Conservation (phyloP, 805 yeast genomes). For the Wickerhamiella azyma region DNA sequence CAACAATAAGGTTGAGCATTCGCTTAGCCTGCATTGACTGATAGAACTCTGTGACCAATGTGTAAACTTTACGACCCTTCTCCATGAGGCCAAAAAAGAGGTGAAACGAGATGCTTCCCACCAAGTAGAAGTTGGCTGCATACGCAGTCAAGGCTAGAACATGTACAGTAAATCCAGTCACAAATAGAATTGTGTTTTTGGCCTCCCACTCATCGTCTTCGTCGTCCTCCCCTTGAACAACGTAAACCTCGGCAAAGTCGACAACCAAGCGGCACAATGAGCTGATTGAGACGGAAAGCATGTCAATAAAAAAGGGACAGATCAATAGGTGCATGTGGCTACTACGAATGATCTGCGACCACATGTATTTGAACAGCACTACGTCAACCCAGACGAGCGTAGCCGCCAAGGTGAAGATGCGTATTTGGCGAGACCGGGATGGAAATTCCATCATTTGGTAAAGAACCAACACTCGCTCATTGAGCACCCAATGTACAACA, state of each 20-base stretch:
- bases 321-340: not conserved
- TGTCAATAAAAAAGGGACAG: slow-evolving; percentile 1
- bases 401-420: slow-evolving; percentile 34
- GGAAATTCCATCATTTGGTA: slow-evolving; percentile 32
- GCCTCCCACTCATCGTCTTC: slow-evolving; percentile 62
- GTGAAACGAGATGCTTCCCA: slow-evolving; percentile 9
- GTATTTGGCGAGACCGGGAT: slow-evolving; percentile 25
- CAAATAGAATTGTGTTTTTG: slow-evolving; percentile 46
- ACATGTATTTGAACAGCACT: slow-evolving; percentile 20
- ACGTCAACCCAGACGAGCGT: slow-evolving; percentile 39
- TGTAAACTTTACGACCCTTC: slow-evolving; percentile 8
- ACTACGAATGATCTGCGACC: slow-evolving; percentile 2
- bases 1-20: slow-evolving; percentile 49
- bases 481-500: slow-evolving; percentile 64
- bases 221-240: not conserved
- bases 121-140: not conserved
- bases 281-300: slow-evolving; percentile 16
- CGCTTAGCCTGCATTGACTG: slow-evolving; percentile 30
- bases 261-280: slow-evolving; percentile 35
- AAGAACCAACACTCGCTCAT: slow-evolving; percentile 37
- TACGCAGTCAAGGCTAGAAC: not conserved
- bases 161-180: slow-evolving; percentile 31
- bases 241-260: slow-evolving; percentile 7
- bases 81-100: slow-evolving; percentile 11
- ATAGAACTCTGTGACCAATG: slow-evolving; percentile 21